Evolutionary conservation across 805 yeast genomes (phyloP), one percentile per base, ranked within the genome.

Genomic region (Nakazawaea anatomiae): DNA sequence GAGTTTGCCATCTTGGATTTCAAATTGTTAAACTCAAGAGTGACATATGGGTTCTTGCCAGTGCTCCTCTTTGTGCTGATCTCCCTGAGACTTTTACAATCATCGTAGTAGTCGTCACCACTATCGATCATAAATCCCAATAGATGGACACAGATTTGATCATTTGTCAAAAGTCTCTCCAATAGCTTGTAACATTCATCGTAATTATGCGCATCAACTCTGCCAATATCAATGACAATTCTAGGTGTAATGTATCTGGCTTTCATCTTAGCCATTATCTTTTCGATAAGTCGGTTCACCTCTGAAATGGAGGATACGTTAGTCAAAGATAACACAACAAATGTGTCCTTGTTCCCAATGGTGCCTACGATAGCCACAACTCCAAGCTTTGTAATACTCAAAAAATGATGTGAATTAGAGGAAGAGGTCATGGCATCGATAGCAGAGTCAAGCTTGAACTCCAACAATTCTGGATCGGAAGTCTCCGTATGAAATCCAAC

Each of bases 311-410:
- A 39, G 8, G 50, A 30, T 4, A 52, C 43, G 5, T 39, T 39
- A 6, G 61, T 61, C 10, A 70, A 53, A 42, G 66, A 58, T 44
- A 77, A 52, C 9, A 75, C 63, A 10, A 75, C 57, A 58, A 77
- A 78, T 1, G 82, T 75, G 54, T 78, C 81, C 25, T 61, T 57
- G 60, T 78, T 78, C 1, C 83, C 83, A 7, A 61, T 62, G 1
- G 82, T 76, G 12, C 76, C 76, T 8, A 73, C 75, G 31, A 74
- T 75, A 0, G 80, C 74, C 10, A 73, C 79, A 2, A 73, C 67
- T 4, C 82, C 82, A 27, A 68, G 57, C 54, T 75, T 74, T 28
- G 76, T 73, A 18, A 77, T 70, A 2, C 76, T 70, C 29, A 78
- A 61, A 57, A 76, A 78, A 55, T 71, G 73, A 63, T 78, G 82